Percentiles rank a stretch among this genome's conserved stretches.
These are phyloP conservation scores for Alternaria triticina DNA, from an alignment of 2,329 filamentous ascomycete genomes.

Conservation along the genomic window DNA sequence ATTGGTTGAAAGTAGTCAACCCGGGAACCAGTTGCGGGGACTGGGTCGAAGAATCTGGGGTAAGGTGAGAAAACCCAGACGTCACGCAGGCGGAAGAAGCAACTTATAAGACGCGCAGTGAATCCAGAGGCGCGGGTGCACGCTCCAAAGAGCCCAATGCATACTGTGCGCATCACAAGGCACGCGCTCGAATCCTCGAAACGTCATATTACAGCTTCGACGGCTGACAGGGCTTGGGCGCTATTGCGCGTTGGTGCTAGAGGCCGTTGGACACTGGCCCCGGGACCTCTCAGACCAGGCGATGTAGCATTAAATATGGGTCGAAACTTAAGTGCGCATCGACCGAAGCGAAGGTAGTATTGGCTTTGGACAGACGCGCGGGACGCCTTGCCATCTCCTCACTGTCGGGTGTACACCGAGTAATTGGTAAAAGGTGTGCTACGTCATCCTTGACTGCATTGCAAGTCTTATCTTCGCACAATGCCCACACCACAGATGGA, in stretches of 20 bases:
- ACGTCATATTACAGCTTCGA: slow-evolving; percentile 22
- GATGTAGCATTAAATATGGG: slow-evolving; percentile 18
- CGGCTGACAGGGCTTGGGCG: slow-evolving; percentile 9
- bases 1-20: not conserved
- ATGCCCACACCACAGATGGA: not conserved
- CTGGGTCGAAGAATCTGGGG: not conserved
- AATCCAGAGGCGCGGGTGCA: not conserved
- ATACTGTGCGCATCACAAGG: slow-evolving; percentile 14
- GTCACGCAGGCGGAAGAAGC: slow-evolving; percentile 2
- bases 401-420: not conserved
- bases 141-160: not conserved
- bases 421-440: not conserved
- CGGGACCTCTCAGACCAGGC: slow-evolving; percentile 14
- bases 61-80: not conserved
- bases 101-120: slow-evolving; percentile 7
- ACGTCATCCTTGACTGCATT: not conserved
- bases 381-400: not conserved
- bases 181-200: slow-evolving; percentile 4
- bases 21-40: not conserved
- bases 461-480: not conserved
- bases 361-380: not conserved
- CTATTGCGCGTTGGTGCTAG: slow-evolving; percentile 13
- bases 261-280: slow-evolving; percentile 5
- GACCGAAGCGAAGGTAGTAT: slow-evolving; percentile 8
- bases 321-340: slow-evolving; percentile 11